Base-by-base conservation (phyloP, 805 yeast genomes). In the Naumovozyma castellii region DNA sequence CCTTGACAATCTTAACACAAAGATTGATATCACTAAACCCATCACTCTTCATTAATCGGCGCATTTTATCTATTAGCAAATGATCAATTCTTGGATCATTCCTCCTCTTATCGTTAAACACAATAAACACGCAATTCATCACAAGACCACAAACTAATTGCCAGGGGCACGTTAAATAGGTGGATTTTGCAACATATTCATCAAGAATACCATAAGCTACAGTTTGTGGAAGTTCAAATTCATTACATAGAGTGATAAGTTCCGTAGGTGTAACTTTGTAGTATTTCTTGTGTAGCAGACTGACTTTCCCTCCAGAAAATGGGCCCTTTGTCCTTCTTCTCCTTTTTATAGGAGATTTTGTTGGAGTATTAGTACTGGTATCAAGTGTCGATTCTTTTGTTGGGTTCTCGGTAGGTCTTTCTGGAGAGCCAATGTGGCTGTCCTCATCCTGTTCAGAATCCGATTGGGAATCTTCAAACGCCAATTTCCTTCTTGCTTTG, bases 111-210 rank as follows among this genome's bases (percentile, higher is more conserved):
- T 65, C 65, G 41, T 71, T 68, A 54, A 78, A 76, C 25, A 80
- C 66, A 13, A 77, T 65, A 15, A 68, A 62, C 40, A 75, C 76
- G 12, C 80, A 78, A 15, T 79, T 71, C 28, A 79, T 65, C 1
- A 80, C 68, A 45, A 82, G 53, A 0, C 88, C 88, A 54, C 84
- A 78, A 2, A 81, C 73, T 17, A 82, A 56, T 5, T 77, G 75
- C 86, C 87, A 81, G 31, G 78, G 80, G 42, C 73, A 76, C 28
- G 71, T 71, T 31, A 79, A 70, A 46, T 75, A 74, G 34, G 69
- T 67, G 35, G 70, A 67, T 50, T 75, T 74, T 3, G 65, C 57
- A 31, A 67, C 59, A 47, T 71, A 80, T 1, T 77, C 70, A 32
- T 68, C 69, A 8, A 79, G 43, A 35, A 82, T 65, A 28, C 64